Evolutionary conservation across 2,329 filamentous ascomycete species (phyloP).

Genomic region (Sclerotinia nivalis): DNA sequence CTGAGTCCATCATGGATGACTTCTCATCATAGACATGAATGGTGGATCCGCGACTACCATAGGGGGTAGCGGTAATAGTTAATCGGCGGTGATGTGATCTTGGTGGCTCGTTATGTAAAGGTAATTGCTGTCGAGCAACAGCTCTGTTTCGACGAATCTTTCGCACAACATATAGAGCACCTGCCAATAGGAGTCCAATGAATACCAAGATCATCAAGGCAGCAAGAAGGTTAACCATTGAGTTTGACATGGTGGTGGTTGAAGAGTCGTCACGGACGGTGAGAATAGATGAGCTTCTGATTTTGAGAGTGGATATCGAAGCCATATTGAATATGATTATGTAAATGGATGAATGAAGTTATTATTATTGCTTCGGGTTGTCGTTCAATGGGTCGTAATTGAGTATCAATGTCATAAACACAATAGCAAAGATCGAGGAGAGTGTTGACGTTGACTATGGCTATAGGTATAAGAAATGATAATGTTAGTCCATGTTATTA

Average conservation of each 20-base stretch:
- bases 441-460: conserved; percentile 15
- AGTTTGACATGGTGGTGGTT: conserved; percentile 52
- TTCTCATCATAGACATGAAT: conserved; percentile 80
- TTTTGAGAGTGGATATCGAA: conserved; percentile 36
- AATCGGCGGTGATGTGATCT: conserved; percentile 54
- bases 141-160: conserved; percentile 56
- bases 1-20: conserved; percentile 74
- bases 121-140: conserved; percentile 57
- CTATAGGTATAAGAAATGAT: conserved; percentile 2
- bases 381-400: conserved; percentile 11
- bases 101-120: conserved; percentile 63
- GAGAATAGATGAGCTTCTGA: conserved; percentile 46
- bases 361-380: conserved; percentile 7
- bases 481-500: conserved; percentile 4
- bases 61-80: conserved; percentile 53
- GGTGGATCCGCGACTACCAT: conserved; percentile 59
- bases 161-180: conserved; percentile 71
- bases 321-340: conserved; percentile 29
- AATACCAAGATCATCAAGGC: conserved; percentile 77
- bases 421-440: conserved; percentile 2
- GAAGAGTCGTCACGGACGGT: conserved; percentile 49
- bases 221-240: conserved; percentile 76
- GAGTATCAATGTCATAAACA: conserved; percentile 19
- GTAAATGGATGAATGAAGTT: conserved; percentile 16
- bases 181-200: conserved; percentile 66